phyloP scores from a whole-genome alignment of 2,329 filamentous ascomycete genomes.

The Calonectria leucothoes region DNA sequence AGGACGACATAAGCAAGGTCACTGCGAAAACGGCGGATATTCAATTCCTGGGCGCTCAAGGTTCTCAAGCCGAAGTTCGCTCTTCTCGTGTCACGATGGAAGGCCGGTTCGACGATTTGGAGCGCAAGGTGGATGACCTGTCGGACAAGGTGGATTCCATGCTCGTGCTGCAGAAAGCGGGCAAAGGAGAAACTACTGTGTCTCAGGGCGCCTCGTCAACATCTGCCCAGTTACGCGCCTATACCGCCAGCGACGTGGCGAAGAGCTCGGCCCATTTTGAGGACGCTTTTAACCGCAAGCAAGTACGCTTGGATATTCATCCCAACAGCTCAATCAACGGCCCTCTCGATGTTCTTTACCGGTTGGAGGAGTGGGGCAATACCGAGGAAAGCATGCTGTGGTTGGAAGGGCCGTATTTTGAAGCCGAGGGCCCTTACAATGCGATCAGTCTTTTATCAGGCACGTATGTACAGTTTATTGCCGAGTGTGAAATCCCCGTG shows the following conservation, averaged over 20 bases:
- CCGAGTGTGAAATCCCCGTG: background rate
- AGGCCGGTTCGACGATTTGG: no score
- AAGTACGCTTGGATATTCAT: background rate
- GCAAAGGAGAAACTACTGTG: background rate
- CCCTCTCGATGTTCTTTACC: background rate
- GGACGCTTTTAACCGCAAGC: background rate
- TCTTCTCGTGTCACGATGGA: background rate
- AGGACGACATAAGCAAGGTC: background rate
- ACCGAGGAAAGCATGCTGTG: background rate
- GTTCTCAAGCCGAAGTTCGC: background rate
- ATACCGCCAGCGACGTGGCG: background rate
- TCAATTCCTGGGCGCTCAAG: background rate
- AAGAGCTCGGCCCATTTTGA: background rate
- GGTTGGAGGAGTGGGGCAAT: background rate
- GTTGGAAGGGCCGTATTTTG: background rate
- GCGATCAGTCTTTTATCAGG: background rate
- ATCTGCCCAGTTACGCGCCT: background rate
- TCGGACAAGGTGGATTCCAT: background rate
- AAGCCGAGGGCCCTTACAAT: background rate
- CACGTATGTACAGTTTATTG: background rate
- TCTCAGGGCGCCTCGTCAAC: no score
- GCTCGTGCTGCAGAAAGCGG: background rate
- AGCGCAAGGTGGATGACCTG: no score
- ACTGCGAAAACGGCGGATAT: background rate
- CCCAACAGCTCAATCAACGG: background rate